These are phyloP conservation scores for Talaromyces sp. DNA, from an alignment of 2,329 filamentous ascomycete species.

Conservation along the genomic window DNA sequence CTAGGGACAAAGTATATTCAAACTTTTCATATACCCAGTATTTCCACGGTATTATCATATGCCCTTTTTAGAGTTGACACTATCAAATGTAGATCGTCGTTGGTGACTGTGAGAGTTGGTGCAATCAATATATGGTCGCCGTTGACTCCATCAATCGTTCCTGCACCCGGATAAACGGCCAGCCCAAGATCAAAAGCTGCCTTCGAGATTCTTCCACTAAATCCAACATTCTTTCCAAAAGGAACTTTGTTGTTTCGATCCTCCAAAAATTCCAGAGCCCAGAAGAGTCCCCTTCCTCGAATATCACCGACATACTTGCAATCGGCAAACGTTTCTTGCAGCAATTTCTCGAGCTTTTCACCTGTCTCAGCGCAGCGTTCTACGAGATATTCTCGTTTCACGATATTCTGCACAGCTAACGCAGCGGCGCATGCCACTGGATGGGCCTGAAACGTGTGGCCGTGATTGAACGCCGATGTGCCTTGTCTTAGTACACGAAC, in stretches of 20 bases:
- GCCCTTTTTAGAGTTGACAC: background rate
- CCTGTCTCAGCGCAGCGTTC: conserved; percentile 58
- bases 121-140: conserved; percentile 51
- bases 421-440: conserved; percentile 57
- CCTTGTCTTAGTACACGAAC: conserved; percentile 48
- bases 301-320: conserved; percentile 51
- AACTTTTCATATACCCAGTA: background rate
- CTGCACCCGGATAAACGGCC: conserved; percentile 61
- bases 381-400: conserved; percentile 57
- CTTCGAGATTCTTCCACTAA: background rate
- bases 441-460: conserved; percentile 61
- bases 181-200: conserved; percentile 28
- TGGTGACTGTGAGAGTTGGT: background rate
- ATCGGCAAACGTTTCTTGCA: conserved; percentile 43
- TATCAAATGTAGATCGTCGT: background rate
- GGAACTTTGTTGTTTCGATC: conserved; percentile 2
- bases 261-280: conserved; percentile 11
- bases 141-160: conserved; percentile 54
- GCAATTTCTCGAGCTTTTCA: conserved; percentile 32
- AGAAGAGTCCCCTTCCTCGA: conserved; percentile 12
- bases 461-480: conserved; percentile 55
- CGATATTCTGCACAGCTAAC: conserved; percentile 60
- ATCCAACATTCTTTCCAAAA: background rate
- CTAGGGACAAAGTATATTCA: background rate
- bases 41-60: background rate